Conservation (phyloP, 73 alveolate species). For the Strombidium stylifer region DNA sequence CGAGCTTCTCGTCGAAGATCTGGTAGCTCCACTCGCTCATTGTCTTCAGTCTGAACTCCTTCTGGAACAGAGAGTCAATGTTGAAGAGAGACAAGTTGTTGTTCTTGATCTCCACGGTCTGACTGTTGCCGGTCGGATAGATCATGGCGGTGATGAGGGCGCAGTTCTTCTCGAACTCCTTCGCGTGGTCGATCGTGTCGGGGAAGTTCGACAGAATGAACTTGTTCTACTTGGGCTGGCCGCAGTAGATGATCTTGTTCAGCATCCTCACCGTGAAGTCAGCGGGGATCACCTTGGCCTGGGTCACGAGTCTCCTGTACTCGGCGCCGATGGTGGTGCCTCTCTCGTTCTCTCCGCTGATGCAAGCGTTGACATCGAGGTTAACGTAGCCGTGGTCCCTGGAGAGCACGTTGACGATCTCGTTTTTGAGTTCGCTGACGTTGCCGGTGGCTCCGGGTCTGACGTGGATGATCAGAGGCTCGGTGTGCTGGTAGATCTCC, state of each 20-base stretch:
- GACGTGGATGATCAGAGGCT: slow-evolving; percentile 58
- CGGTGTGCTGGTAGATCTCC: slow-evolving; percentile 31
- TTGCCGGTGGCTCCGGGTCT: slow-evolving; percentile 26
- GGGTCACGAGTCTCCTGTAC: slow-evolving; percentile 32
- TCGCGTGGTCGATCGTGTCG: slow-evolving; percentile 53
- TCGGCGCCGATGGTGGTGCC: slow-evolving; percentile 61
- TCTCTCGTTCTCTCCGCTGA: slow-evolving; percentile 50
- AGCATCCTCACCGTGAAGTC: slow-evolving; percentile 55
- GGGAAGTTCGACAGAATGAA: slow-evolving; percentile 62
- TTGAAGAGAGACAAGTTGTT: slow-evolving; percentile 53
- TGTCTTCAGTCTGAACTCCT: slow-evolving; percentile 50
- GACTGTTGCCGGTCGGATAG: slow-evolving; percentile 14
- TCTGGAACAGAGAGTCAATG: slow-evolving; percentile 57
- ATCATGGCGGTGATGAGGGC: slow-evolving; percentile 53
- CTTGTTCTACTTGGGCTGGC: slow-evolving; percentile 31
- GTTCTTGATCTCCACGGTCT: slow-evolving; percentile 45
- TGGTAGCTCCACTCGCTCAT: slow-evolving; percentile 21
- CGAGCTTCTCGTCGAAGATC: slow-evolving; percentile 20
- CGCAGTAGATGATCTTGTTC: slow-evolving; percentile 53
- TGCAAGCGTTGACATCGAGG: slow-evolving; percentile 44
- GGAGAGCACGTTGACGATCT: slow-evolving; percentile 14
- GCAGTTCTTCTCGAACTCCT: slow-evolving; percentile 62
- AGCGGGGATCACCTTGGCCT: slow-evolving; percentile 69
- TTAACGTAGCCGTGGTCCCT: slow-evolving; percentile 29
- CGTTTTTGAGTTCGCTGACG: slow-evolving; percentile 27